phyloP scores from a whole-genome alignment of 1,139 yeast species.

The Hyphopichia pseudoburtonii region DNA sequence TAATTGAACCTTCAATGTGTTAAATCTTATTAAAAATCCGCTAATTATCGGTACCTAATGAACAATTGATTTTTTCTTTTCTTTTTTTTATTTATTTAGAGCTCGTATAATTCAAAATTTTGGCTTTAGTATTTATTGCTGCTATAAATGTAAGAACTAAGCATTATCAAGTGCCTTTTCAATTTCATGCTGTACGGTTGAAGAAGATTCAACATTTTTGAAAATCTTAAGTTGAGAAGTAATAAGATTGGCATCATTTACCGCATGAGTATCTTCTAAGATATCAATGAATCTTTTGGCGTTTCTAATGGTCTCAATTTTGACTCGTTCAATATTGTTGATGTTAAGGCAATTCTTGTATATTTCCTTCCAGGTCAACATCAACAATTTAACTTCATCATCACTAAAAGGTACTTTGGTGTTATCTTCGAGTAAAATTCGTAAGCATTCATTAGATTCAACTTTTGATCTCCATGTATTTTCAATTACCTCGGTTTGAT shows the following conservation, averaged over 20 bases:
- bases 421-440: constrained; percentile 10
- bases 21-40: background rate
- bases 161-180: constrained; percentile 6
- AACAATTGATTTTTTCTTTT: background rate
- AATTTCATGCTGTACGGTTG: constrained; percentile 32
- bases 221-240: constrained; percentile 26
- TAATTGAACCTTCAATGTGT: background rate
- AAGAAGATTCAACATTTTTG: constrained; percentile 24
- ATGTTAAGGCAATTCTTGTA: constrained; percentile 33
- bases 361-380: constrained; percentile 25
- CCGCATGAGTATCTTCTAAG: constrained; percentile 14
- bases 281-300: constrained; percentile 21
- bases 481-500: constrained; percentile 32
- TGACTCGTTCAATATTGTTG: constrained; percentile 62
- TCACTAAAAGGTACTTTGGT: constrained; percentile 6
- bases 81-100: background rate
- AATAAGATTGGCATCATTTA: constrained; percentile 14
- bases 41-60: background rate
- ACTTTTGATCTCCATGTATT: constrained; percentile 63
- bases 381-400: constrained; percentile 14
- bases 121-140: background rate
- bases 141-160: background rate
- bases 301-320: constrained; percentile 46
- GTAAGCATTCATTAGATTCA: constrained; percentile 39
- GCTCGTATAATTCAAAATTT: background rate